Conservation (phyloP, 179 eudicot species). For the Silene coronaria region DNA sequence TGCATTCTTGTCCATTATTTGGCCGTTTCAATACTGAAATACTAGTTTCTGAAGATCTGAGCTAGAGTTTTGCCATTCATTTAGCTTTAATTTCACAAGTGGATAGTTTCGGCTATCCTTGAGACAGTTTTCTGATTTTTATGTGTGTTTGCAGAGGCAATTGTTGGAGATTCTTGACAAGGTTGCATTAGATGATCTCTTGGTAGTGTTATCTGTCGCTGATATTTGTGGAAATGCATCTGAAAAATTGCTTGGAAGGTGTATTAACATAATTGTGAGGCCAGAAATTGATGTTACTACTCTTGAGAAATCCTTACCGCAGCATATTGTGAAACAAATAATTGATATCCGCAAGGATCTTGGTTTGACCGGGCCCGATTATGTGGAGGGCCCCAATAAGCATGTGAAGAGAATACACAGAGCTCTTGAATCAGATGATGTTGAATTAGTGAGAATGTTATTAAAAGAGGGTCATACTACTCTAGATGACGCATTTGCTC, state of each 20-base stretch:
- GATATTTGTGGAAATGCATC: constrained; percentile 54
- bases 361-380: constrained; percentile 43
- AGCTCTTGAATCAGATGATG: constrained; percentile 89
- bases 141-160: constrained; percentile 42
- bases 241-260: constrained; percentile 48
- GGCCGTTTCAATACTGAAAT: not conserved
- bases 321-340: constrained; percentile 48
- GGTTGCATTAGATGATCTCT: constrained; percentile 59
- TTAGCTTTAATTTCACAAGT: too few species aligned
- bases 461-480: constrained; percentile 63
- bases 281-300: constrained; percentile 65
- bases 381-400: constrained; percentile 51
- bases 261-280: constrained; percentile 46
- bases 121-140: not conserved
- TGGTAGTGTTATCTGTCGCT: constrained; percentile 59
- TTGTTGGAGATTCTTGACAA: constrained; percentile 67
- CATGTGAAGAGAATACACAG: constrained; percentile 82
- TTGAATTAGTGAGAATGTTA: constrained; percentile 74
- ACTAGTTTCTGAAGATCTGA: not conserved
- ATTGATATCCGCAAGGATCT: constrained; percentile 46
- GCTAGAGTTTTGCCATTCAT: not conserved
- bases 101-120: not conserved
- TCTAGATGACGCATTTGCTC: constrained; percentile 71
- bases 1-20: too few species aligned
- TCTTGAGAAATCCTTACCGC: constrained; percentile 60